These are phyloP conservation scores for Seiridium cupressi DNA, from an alignment of 2,329 filamentous ascomycete genomes.

Conservation along the genomic window DNA sequence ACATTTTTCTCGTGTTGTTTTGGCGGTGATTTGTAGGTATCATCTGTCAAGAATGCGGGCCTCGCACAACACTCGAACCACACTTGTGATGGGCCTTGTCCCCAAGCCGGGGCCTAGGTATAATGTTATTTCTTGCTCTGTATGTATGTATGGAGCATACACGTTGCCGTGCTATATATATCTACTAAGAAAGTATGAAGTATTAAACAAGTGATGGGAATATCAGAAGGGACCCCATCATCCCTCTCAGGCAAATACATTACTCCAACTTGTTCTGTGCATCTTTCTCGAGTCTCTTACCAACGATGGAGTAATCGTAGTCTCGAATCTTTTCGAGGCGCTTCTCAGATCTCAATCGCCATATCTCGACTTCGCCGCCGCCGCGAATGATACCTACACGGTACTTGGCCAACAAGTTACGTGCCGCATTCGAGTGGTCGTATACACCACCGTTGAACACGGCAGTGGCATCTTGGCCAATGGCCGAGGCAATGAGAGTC, in stretches of 20 bases:
- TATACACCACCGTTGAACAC: conserved; percentile 68
- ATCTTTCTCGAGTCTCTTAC: not conserved
- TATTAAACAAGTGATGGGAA: too few species aligned
- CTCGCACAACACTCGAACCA: too few species aligned
- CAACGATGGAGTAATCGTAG: not conserved
- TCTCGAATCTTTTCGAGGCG: not conserved
- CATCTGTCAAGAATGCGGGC: too few species aligned
- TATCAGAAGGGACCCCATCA: too few species aligned
- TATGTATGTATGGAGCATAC: too few species aligned
- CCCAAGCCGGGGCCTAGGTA: too few species aligned
- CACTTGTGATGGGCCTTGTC: too few species aligned
- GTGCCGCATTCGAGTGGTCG: conserved; percentile 63
- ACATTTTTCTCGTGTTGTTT: too few species aligned
- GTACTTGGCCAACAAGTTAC: conserved; percentile 64
- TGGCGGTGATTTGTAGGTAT: too few species aligned
- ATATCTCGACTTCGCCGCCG: conserved; percentile 64
- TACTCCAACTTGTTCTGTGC: not conserved
- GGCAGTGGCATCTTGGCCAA: conserved; percentile 65
- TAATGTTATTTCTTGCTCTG: too few species aligned
- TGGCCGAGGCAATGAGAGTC: conserved; percentile 59
- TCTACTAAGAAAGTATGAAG: too few species aligned
- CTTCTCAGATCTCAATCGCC: conserved; percentile 39
- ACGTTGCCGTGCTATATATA: too few species aligned
- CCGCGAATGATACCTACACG: conserved; percentile 62
- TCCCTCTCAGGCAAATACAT: not conserved